Percentiles rank a stretch among this genome's conserved stretches.
These are phyloP conservation scores for Calocybe cyanea DNA, from an alignment of 768 basidiomycete species.

Conservation along the genomic window DNA sequence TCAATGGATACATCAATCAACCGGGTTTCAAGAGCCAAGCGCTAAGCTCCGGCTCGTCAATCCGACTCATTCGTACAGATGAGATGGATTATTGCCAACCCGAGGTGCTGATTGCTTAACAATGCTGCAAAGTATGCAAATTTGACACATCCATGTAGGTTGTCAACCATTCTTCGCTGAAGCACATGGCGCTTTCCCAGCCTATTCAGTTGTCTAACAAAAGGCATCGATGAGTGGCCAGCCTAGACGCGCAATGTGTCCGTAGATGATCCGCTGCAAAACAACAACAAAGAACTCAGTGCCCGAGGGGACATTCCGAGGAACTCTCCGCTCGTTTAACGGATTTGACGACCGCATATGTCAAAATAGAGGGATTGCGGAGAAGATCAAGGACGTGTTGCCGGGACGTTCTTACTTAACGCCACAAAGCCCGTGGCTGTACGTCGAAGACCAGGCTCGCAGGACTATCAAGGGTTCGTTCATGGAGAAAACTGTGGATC, in stretches of 20 bases:
- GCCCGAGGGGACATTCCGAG: too few species aligned
- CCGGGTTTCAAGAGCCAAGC: too few species aligned
- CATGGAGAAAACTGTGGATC: conserved; percentile 4
- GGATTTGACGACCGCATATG: neutral
- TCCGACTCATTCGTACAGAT: neutral
- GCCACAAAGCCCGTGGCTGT: conserved; percentile 26
- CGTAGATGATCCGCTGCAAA: neutral
- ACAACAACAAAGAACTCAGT: neutral
- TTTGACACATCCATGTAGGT: neutral
- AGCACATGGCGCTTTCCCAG: neutral
- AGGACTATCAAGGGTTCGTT: neutral
- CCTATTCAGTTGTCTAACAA: neutral
- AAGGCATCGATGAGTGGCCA: neutral
- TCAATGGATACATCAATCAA: too few species aligned
- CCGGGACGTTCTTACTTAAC: conserved; percentile 10
- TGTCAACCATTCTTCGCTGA: neutral
- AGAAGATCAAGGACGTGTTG: conserved; percentile 6
- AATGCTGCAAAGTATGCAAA: neutral
- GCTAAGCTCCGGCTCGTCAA: too few species aligned
- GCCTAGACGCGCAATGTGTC: neutral
- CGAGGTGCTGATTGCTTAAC: neutral
- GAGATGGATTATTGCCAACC: neutral
- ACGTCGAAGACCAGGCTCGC: conserved; percentile 12
- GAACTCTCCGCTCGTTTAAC: neutral
- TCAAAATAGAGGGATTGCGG: neutral